Evolutionary conservation across 2,329 filamentous ascomycete genomes (phyloP).

Genomic region (Colletotrichum scovillei): DNA sequence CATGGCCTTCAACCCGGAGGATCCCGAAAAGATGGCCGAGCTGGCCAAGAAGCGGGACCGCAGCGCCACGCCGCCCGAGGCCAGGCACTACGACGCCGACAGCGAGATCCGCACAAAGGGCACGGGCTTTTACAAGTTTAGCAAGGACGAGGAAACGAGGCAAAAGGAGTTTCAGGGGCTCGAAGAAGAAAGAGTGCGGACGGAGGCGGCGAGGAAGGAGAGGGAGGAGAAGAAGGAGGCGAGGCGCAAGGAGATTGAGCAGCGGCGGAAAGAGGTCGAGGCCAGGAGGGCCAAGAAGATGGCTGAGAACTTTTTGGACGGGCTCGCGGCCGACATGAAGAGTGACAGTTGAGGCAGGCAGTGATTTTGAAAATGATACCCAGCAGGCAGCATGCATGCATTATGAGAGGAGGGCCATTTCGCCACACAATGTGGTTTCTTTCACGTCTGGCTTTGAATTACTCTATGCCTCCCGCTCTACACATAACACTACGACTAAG

Average conservation of each 20-base stretch:
- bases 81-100: slow-evolving; percentile 86
- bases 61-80: slow-evolving; percentile 81
- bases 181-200: slow-evolving; percentile 73
- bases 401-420: neutral
- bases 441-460: neutral
- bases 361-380: neutral
- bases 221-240: slow-evolving; percentile 67
- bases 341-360: neutral
- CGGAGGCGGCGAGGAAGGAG: slow-evolving; percentile 70
- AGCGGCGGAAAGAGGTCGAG: slow-evolving; percentile 71
- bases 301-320: slow-evolving; percentile 79
- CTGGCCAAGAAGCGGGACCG: slow-evolving; percentile 83
- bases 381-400: neutral
- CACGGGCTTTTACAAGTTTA: slow-evolving; percentile 92
- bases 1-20: slow-evolving; percentile 83
- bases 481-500: slow-evolving; percentile 9
- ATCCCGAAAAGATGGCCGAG: slow-evolving; percentile 78
- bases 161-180: slow-evolving; percentile 80
- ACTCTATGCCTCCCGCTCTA: neutral
- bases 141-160: slow-evolving; percentile 75
- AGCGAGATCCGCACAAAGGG: slow-evolving; percentile 89
- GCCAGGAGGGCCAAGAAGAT: slow-evolving; percentile 71
- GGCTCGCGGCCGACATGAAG: slow-evolving; percentile 49
- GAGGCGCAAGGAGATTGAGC: slow-evolving; percentile 73
- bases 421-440: neutral